Conservation (phyloP, 768 basidiomycete species). For the Albatrellus ellisii region DNA sequence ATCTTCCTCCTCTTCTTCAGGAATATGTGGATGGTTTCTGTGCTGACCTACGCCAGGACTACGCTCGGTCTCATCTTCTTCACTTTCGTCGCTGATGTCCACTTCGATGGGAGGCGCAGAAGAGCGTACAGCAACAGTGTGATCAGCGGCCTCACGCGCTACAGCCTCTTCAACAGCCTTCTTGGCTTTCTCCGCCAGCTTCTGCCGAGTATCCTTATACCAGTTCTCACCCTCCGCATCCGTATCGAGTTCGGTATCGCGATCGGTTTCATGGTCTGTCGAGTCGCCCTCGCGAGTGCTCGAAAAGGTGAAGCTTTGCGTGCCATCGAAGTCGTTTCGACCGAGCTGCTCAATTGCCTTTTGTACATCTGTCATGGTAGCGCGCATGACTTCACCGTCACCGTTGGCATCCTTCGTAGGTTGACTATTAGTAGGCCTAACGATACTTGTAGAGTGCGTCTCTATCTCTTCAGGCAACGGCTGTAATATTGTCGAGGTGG, state of each 20-base stretch:
- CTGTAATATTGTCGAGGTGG: conserved; percentile 17
- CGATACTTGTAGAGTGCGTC: background rate
- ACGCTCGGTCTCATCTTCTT: conserved; percentile 41
- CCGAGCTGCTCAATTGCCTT: conserved; percentile 83
- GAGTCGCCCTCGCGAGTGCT: conserved; percentile 46
- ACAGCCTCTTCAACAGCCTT: conserved; percentile 44
- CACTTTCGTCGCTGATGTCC: conserved; percentile 72
- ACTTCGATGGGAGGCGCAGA: conserved; percentile 55
- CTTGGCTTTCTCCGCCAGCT: conserved; percentile 58
- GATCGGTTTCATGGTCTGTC: conserved; percentile 37
- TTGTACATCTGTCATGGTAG: conserved; percentile 84
- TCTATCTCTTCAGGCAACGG: conserved; percentile 29
- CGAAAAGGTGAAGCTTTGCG: conserved; percentile 66
- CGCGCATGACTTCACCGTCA: conserved; percentile 59
- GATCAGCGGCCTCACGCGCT: conserved; percentile 25
- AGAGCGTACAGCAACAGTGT: conserved; percentile 15
- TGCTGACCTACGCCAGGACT: conserved; percentile 21
- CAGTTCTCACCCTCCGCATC: conserved; percentile 44
- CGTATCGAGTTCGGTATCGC: conserved; percentile 37
- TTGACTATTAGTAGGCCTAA: background rate
- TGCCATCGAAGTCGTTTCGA: conserved; percentile 36
- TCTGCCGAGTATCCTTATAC: conserved; percentile 52
- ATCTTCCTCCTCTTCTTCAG: conserved; percentile 58
- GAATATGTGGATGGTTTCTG: no score
- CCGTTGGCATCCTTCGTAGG: background rate